Percentiles rank a stretch among this genome's conserved stretches.
These are phyloP conservation scores for Gossypium trilobum DNA, from an alignment of 441 rosid species.

Conservation along the genomic window DNA sequence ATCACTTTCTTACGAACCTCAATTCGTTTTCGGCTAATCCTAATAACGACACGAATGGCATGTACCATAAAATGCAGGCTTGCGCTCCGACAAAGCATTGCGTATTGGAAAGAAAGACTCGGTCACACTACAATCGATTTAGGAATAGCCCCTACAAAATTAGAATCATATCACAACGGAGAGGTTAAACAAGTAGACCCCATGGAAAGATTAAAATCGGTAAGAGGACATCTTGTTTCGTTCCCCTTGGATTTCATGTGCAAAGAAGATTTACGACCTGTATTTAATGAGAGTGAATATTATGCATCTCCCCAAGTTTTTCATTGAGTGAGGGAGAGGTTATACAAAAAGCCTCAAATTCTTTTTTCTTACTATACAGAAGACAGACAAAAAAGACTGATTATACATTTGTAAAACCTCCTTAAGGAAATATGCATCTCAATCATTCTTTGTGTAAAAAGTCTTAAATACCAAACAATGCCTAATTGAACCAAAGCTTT, in stretches of 20 bases:
- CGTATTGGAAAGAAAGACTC: constrained; percentile 71
- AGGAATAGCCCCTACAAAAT: constrained; percentile 73
- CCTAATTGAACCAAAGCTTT: neutral
- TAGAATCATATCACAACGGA: constrained; percentile 64
- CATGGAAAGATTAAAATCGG: constrained; percentile 51
- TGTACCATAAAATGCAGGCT: constrained; percentile 29
- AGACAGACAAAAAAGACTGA: neutral
- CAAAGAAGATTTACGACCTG: constrained; percentile 89
- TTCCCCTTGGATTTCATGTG: constrained; percentile 91
- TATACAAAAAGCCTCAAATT: neutral
- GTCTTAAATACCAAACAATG: neutral
- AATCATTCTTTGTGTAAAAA: constrained; percentile 8
- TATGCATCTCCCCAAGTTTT: constrained; percentile 91
- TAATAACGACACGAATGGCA: neutral
- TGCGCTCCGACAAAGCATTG: constrained; percentile 60
- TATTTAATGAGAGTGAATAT: constrained; percentile 90
- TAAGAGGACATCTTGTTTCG: constrained; percentile 85
- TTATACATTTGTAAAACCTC: neutral
- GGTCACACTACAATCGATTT: constrained; percentile 86
- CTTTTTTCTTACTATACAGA: neutral
- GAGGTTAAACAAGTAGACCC: constrained; percentile 52
- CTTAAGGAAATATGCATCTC: neutral
- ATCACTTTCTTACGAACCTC: neutral
- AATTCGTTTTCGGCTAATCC: neutral
- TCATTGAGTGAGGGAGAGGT: constrained; percentile 31